These are phyloP conservation scores for Misopates orontium DNA, from an alignment of 257 asterid species.

Conservation along the genomic window DNA sequence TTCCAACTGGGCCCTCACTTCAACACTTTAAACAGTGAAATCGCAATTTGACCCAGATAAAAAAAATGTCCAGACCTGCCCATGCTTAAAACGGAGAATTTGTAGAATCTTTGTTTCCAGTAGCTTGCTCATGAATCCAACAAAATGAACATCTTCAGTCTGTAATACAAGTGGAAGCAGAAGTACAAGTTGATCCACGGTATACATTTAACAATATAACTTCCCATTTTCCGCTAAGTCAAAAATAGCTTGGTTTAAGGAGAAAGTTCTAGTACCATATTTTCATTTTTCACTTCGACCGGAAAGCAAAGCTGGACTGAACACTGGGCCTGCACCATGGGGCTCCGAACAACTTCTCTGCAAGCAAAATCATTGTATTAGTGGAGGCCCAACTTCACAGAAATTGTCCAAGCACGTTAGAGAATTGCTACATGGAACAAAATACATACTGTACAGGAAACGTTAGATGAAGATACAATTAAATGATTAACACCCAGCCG, in stretches of 20 bases:
- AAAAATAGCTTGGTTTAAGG: slow-evolving; percentile 20
- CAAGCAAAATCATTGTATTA: slow-evolving; percentile 35
- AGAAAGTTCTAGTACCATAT: slow-evolving; percentile 48
- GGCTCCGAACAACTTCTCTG: slow-evolving; percentile 90
- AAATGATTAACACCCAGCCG: slow-evolving; percentile 3
- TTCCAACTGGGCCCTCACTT: not conserved
- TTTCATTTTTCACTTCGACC: slow-evolving; percentile 76
- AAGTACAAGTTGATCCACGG: slow-evolving; percentile 4
- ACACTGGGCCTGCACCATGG: slow-evolving; percentile 98
- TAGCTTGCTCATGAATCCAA: slow-evolving; percentile 91
- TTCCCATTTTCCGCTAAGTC: slow-evolving; percentile 17
- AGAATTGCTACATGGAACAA: slow-evolving; percentile 2
- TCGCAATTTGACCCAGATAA: not conserved
- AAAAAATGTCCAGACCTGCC: slow-evolving; percentile 55
- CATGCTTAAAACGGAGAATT: slow-evolving; percentile 90
- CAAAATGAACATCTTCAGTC: slow-evolving; percentile 90
- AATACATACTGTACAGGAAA: not conserved
- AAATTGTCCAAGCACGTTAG: slow-evolving; percentile 3
- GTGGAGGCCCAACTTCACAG: slow-evolving; percentile 19
- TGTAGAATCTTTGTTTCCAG: slow-evolving; percentile 88
- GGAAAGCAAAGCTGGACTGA: slow-evolving; percentile 96
- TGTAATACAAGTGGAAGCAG: slow-evolving; percentile 32
- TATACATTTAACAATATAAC: not conserved
- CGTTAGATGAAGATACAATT: slow-evolving; percentile 6
- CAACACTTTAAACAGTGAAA: not conserved